phyloP scores from a whole-genome alignment of 345 rosid species.

The Gossypioides kirkii region DNA sequence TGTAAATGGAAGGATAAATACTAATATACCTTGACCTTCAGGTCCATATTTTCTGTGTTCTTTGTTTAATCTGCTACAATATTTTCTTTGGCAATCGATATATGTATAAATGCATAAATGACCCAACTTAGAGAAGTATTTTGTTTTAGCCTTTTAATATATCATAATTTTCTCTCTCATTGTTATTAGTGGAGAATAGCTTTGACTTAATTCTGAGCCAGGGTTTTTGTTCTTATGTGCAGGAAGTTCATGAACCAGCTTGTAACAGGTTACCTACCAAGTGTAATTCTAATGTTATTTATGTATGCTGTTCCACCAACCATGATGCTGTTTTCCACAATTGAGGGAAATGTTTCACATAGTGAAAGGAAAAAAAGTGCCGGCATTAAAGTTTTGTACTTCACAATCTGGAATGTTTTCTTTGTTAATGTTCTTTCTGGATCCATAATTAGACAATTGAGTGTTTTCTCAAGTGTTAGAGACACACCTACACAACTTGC shows the following conservation, averaged over 20 bases:
- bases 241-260: conserved; percentile 49
- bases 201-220: background rate
- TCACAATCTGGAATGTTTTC: conserved; percentile 95
- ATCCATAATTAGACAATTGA: conserved; percentile 50
- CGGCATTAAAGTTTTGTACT: conserved; percentile 64
- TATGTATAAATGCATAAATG: too few species aligned
- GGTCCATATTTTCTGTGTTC: background rate
- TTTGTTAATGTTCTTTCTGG: conserved; percentile 80
- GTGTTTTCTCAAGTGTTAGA: conserved; percentile 53
- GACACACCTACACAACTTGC: conserved; percentile 69
- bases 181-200: background rate
- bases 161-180: background rate
- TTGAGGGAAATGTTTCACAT: conserved; percentile 71
- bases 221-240: conserved; percentile 20
- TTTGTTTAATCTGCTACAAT: background rate
- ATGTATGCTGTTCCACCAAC: conserved; percentile 72
- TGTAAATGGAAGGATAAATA: too few species aligned
- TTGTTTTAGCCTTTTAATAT: background rate
- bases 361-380: conserved; percentile 83
- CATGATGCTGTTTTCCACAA: conserved; percentile 77
- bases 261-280: conserved; percentile 91
- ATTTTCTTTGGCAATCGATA: too few species aligned
- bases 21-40: too few species aligned
- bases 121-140: background rate
- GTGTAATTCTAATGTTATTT: conserved; percentile 70